phyloP scores from a whole-genome alignment of 2,329 filamentous ascomycete species.

The Ceratocystis eucalypticola region DNA sequence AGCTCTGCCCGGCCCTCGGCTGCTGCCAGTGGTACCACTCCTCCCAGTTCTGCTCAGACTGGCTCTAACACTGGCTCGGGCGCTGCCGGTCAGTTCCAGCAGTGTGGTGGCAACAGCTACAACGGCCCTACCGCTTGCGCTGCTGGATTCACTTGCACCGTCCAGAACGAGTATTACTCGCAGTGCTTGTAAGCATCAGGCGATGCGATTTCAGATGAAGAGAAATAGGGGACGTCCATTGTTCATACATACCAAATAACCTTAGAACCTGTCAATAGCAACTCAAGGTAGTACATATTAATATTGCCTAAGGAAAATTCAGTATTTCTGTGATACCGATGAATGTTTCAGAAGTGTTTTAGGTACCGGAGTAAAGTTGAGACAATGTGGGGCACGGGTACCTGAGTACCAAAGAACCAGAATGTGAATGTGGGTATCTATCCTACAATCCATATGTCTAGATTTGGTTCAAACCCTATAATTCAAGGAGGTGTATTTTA shows the following conservation, averaged over 20 bases:
- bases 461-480: neutral
- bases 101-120: conserved; percentile 29
- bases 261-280: neutral
- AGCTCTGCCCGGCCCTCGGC: conserved; percentile 24
- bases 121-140: conserved; percentile 28
- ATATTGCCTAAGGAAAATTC: too few relatives aligned
- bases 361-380: neutral
- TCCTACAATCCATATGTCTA: neutral
- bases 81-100: conserved; percentile 26
- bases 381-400: neutral
- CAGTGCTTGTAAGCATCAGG: conserved; percentile 29
- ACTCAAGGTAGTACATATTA: neutral
- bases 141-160: conserved; percentile 27
- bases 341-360: neutral
- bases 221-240: neutral
- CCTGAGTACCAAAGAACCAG: neutral
- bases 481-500: too few relatives aligned
- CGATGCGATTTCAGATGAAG: neutral
- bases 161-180: conserved; percentile 30
- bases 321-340: neutral
- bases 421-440: neutral
- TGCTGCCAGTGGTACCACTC: conserved; percentile 22
- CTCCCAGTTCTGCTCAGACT: too few relatives aligned
- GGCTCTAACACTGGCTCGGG: conserved; percentile 21
- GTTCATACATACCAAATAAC: conserved; percentile 3